Evolutionary conservation across 2,329 filamentous ascomycete species (phyloP).

Genomic region (Sclerotinia subarctica): DNA sequence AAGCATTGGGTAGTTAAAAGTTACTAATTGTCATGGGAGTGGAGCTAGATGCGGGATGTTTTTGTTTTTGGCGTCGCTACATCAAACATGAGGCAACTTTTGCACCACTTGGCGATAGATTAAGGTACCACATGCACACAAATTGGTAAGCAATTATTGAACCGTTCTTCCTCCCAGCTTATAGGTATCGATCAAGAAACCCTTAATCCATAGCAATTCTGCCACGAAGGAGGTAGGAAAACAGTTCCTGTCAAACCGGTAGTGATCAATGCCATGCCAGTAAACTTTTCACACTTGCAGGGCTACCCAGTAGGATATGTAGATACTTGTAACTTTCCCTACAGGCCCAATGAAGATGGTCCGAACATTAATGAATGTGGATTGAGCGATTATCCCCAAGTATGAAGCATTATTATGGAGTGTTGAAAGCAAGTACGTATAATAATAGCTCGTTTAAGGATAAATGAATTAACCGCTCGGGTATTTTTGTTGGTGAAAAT

Average conservation of each 20-base stretch:
- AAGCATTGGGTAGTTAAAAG: neutral
- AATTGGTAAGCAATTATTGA: neutral
- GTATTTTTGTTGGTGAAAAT: neutral
- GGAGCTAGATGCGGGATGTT: neutral
- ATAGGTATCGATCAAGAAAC: neutral
- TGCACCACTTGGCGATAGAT: neutral
- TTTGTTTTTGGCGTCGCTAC: neutral
- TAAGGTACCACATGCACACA: neutral
- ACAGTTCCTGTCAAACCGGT: neutral
- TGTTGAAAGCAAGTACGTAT: too few relatives aligned
- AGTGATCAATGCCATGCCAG: slow-evolving; percentile 4
- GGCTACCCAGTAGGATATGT: neutral
- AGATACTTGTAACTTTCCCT: neutral
- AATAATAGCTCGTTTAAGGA: neutral
- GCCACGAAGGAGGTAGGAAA: neutral
- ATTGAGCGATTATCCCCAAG: neutral
- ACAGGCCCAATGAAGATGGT: neutral
- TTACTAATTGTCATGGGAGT: neutral
- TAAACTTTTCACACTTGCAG: neutral
- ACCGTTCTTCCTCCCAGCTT: neutral
- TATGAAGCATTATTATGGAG: too few relatives aligned
- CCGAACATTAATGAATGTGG: neutral
- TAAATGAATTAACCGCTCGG: slow-evolving; percentile 16
- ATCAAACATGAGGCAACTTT: slow-evolving; percentile 3
- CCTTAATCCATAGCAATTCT: neutral